These are phyloP conservation scores for Hansfordia pulvinata DNA, from an alignment of 2,329 filamentous ascomycete genomes.

Conservation along the genomic window DNA sequence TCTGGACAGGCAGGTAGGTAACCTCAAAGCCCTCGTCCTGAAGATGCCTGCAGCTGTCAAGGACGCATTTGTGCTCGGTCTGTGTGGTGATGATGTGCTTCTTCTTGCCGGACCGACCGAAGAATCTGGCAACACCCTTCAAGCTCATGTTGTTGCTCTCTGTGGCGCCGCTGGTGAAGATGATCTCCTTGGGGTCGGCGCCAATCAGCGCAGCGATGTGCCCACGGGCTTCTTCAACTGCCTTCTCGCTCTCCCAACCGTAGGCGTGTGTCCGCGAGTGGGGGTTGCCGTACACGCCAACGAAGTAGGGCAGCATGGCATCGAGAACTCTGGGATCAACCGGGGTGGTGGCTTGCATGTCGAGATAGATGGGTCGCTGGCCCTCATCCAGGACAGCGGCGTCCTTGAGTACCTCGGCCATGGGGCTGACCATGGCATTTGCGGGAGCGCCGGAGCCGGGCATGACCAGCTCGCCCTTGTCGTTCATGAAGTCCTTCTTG, in stretches of 20 bases:
- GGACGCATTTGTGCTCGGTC: constrained; percentile 97
- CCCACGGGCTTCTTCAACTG: constrained; percentile 72
- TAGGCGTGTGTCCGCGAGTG: constrained; percentile 97
- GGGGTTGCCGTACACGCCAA: constrained; percentile 89
- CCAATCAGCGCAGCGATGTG: constrained; percentile 81
- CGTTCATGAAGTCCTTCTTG: constrained; percentile 64
- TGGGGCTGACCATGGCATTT: constrained; percentile 66
- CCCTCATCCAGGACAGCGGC: constrained; percentile 89
- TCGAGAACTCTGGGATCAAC: constrained; percentile 90
- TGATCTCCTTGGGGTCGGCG: constrained; percentile 93
- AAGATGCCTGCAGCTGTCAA: constrained; percentile 92
- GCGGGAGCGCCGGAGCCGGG: constrained; percentile 42
- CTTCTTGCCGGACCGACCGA: constrained; percentile 87
- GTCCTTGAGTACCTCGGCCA: constrained; percentile 77
- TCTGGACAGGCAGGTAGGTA: constrained; percentile 88
- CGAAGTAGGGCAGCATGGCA: constrained; percentile 90
- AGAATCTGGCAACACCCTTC: constrained; percentile 94
- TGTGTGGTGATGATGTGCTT: constrained; percentile 96
- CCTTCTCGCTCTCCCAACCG: constrained; percentile 96
- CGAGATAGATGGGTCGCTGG: constrained; percentile 86
- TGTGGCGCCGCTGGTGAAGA: constrained; percentile 95
- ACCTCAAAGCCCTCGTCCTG: constrained; percentile 95
- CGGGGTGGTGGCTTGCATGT: constrained; percentile 96
- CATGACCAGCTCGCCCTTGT: constrained; percentile 28
- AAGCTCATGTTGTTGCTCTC: constrained; percentile 99